These are phyloP conservation scores for Mucor velutinosus DNA, from an alignment of 371 early-diverging fungal genomes.

Conservation along the genomic window DNA sequence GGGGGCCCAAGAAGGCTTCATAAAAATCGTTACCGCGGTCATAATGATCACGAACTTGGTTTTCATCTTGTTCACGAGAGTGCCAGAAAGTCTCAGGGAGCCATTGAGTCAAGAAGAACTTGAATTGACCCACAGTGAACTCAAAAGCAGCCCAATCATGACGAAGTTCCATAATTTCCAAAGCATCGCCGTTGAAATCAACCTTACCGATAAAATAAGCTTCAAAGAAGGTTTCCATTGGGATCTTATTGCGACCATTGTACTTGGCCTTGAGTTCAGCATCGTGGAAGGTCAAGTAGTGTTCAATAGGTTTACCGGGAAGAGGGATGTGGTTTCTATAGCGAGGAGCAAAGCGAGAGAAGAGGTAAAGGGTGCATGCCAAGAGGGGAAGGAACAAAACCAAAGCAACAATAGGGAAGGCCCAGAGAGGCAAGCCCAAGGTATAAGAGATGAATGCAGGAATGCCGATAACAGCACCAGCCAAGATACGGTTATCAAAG, in stretches of 20 bases:
- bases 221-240: constrained; percentile 96
- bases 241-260: constrained; percentile 84
- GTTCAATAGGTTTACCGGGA: constrained; percentile 80
- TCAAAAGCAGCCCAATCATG: constrained; percentile 94
- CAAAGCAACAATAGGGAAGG: constrained; percentile 63
- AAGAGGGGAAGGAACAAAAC: constrained; percentile 70
- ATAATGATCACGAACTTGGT: constrained; percentile 96
- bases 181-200: constrained; percentile 86
- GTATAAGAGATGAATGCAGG: constrained; percentile 66
- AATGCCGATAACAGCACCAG: constrained; percentile 54
- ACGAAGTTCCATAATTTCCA: constrained; percentile 88
- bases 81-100: constrained; percentile 95
- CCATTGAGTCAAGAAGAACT: constrained; percentile 94
- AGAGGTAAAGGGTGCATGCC: constrained; percentile 65
- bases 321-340: constrained; percentile 73
- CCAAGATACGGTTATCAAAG: constrained; percentile 66
- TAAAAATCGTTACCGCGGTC: constrained; percentile 98
- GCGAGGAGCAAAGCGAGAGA: constrained; percentile 69
- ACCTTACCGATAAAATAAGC: constrained; percentile 94
- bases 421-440: constrained; percentile 58
- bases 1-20: constrained; percentile 89
- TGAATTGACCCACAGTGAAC: constrained; percentile 81
- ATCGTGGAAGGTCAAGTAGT: constrained; percentile 88
- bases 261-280: constrained; percentile 72
- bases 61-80: constrained; percentile 93